Evolutionary conservation across 306 rosid species (phyloP).

Genomic region (Cicer pinnatifidum): DNA sequence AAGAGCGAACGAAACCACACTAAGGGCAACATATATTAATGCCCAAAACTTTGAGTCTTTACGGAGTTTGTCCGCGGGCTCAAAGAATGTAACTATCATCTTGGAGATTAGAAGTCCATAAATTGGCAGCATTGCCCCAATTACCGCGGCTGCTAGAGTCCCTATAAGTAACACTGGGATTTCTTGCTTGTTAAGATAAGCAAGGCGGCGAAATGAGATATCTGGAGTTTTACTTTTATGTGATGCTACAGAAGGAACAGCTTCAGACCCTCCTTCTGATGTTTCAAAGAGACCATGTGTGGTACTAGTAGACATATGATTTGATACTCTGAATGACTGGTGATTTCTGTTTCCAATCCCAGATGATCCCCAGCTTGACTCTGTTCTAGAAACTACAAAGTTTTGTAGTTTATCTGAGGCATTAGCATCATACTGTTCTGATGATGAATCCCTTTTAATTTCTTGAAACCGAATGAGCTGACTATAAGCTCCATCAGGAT

Average conservation of each 20-base stretch:
- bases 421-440: constrained; percentile 45
- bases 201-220: constrained; percentile 60
- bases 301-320: constrained; percentile 44
- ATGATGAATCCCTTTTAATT: constrained; percentile 46
- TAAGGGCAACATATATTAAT: constrained; percentile 53
- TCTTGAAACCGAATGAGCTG: constrained; percentile 70
- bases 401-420: constrained; percentile 48
- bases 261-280: constrained; percentile 38
- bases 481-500: constrained; percentile 71
- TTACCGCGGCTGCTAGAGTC: constrained; percentile 58
- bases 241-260: constrained; percentile 39
- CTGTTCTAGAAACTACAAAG: constrained; percentile 47
- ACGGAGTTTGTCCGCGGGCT: constrained; percentile 61
- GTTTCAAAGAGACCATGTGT: constrained; percentile 39
- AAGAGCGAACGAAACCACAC: constrained; percentile 49
- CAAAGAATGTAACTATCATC: constrained; percentile 61
- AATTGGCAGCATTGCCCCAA: constrained; percentile 58
- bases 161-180: constrained; percentile 64
- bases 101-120: constrained; percentile 56
- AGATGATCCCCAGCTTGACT: constrained; percentile 57
- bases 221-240: constrained; percentile 43
- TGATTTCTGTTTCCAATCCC: constrained; percentile 55
- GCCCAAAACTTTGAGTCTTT: constrained; percentile 76
- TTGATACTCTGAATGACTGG: constrained; percentile 54
- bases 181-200: constrained; percentile 80